phyloP scores from a whole-genome alignment of 2,329 filamentous ascomycete genomes.

The Camptophora hylomeconis region DNA sequence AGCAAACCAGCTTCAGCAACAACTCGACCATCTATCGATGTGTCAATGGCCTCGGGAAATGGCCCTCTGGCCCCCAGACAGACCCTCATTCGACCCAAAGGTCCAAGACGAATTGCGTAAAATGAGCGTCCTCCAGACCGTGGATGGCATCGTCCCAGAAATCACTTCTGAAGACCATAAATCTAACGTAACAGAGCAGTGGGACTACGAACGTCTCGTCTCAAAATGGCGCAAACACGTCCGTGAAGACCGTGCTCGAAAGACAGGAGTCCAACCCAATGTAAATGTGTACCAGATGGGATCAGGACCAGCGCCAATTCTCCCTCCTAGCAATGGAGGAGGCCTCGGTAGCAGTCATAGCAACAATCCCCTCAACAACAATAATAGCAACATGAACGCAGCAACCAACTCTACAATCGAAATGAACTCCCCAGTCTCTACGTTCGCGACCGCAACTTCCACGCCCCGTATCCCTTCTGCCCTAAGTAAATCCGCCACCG shows the following conservation, averaged over 20 bases:
- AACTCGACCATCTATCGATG: slow-evolving; percentile 31
- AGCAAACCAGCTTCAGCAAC: slow-evolving; percentile 33
- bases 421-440: no score
- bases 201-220: slow-evolving; percentile 36
- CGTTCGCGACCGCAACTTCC: no score
- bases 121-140: slow-evolving; percentile 7
- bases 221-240: slow-evolving; percentile 36
- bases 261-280: no score
- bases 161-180: slow-evolving; percentile 7
- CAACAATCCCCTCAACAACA: no score
- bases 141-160: slow-evolving; percentile 2
- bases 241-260: slow-evolving; percentile 17
- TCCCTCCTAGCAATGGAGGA: no score
- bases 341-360: no score
- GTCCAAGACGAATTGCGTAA: slow-evolving; percentile 24
- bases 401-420: no score
- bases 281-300: no score
- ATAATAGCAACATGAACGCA: no score
- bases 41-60: slow-evolving; percentile 38
- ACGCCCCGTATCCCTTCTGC: no score
- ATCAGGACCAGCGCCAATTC: no score
- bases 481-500: no score
- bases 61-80: slow-evolving; percentile 33
- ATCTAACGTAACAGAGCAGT: slow-evolving; percentile 20
- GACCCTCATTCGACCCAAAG: slow-evolving; percentile 25